Percentiles rank a stretch among this genome's conserved stretches.
Evolutionary conservation across 1,139 yeast species (phyloP).

Genomic region (Geotrichum macrosporum): DNA sequence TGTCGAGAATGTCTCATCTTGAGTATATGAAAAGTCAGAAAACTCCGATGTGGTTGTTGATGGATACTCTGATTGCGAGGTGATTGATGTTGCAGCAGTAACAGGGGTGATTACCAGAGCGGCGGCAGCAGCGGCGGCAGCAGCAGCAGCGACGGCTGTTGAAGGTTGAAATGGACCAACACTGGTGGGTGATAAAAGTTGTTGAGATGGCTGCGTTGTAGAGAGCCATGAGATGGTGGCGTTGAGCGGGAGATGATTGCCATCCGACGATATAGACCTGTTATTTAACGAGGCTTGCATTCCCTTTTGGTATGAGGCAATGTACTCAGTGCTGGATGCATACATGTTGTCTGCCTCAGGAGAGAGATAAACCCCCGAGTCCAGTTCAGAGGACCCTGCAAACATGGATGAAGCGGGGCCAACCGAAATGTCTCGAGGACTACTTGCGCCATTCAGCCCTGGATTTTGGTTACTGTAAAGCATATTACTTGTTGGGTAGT

Average conservation of each 20-base stretch:
- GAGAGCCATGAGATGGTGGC: neutral
- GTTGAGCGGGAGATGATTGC: too few relatives aligned
- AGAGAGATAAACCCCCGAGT: neutral
- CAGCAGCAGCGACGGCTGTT: neutral
- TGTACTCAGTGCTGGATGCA: constrained; percentile 5
- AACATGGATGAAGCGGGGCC: constrained; percentile 1
- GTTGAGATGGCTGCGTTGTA: constrained; percentile 1
- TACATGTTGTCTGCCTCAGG: constrained; percentile 2
- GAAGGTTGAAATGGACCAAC: neutral
- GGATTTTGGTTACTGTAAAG: too few relatives aligned
- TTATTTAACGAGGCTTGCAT: too few relatives aligned
- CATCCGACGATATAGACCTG: too few relatives aligned
- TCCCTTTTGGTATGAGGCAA: constrained; percentile 5
- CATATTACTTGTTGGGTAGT: constrained; percentile 3
- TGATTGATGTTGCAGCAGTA: neutral
- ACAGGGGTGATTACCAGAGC: neutral
- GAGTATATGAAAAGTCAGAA: neutral
- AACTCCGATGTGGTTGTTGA: constrained; percentile 1
- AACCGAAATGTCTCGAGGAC: constrained; percentile 6
- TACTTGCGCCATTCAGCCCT: too few relatives aligned
- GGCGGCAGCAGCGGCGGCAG: neutral
- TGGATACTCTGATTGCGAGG: neutral
- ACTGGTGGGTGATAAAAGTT: neutral
- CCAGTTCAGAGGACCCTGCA: neutral
- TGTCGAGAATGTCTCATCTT: neutral